A percentile compares a stretch with the other conserved stretches of the same genome.
Evolutionary conservation across 495 filamentous ascomycete genomes (phyloP).

Genomic region (Jackrogersella multiformis): DNA sequence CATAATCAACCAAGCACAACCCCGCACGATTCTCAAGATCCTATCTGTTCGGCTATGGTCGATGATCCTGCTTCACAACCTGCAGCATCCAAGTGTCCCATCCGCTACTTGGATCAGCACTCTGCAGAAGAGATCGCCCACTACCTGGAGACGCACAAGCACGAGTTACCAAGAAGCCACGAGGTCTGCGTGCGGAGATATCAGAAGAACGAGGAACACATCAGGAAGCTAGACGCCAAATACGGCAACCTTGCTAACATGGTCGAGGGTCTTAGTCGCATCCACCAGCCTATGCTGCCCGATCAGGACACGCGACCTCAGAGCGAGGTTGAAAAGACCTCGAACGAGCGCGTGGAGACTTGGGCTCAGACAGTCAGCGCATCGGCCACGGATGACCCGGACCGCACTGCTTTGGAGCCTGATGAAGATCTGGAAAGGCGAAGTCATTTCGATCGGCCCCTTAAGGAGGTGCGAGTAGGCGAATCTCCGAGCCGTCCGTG

Average conservation of each 20-base stretch:
- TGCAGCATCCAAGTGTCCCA: slow-evolving; percentile 77
- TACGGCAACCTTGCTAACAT: slow-evolving; percentile 89
- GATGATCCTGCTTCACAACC: slow-evolving; percentile 61
- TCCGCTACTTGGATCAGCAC: slow-evolving; percentile 87
- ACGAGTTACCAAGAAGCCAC: slow-evolving; percentile 89
- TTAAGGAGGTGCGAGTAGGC: slow-evolving; percentile 85
- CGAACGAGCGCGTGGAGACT: slow-evolving; percentile 73
- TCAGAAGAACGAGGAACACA: slow-evolving; percentile 81
- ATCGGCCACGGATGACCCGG: slow-evolving; percentile 44
- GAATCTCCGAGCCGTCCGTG: slow-evolving; percentile 91
- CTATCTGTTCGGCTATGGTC: slow-evolving; percentile 68
- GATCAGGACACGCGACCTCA: slow-evolving; percentile 60
- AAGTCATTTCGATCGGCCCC: slow-evolving; percentile 77
- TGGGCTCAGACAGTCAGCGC: slow-evolving; percentile 79
- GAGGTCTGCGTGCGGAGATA: slow-evolving; percentile 89
- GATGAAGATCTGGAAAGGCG: slow-evolving; percentile 57
- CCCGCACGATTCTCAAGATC: slow-evolving; percentile 61
- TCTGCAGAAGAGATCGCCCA: slow-evolving; percentile 89
- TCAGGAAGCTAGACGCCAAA: slow-evolving; percentile 86
- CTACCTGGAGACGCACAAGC: slow-evolving; percentile 91
- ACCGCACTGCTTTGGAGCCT: slow-evolving; percentile 46
- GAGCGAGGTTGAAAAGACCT: slow-evolving; percentile 57
- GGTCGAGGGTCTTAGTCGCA: slow-evolving; percentile 84
- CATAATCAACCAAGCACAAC: slow-evolving; percentile 27
- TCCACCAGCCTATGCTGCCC: slow-evolving; percentile 84